A percentile compares a stretch with the other conserved stretches of the same genome.
phyloP scores from a whole-genome alignment of 768 basidiomycete species.

The Pleurotus djamor region DNA sequence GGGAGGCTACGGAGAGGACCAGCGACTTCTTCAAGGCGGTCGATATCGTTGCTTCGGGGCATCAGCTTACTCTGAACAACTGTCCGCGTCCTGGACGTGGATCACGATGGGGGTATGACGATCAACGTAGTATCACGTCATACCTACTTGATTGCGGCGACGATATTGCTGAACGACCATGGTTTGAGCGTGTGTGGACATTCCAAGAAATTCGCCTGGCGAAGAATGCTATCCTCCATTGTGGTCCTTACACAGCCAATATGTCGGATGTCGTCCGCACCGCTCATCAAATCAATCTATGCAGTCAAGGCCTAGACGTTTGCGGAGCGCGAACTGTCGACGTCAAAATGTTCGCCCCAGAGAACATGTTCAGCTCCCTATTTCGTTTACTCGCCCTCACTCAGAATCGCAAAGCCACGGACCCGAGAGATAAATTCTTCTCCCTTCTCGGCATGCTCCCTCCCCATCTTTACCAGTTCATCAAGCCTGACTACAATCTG shows the following conservation, averaged over 20 bases:
- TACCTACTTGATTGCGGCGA: neutral
- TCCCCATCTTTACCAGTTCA: no score
- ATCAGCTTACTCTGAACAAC: neutral
- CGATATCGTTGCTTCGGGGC: neutral
- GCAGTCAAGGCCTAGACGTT: neutral
- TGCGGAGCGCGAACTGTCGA: neutral
- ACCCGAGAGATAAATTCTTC: no score
- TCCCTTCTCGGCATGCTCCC: no score
- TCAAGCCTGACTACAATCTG: no score
- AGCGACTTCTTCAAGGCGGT: neutral
- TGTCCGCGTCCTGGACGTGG: neutral
- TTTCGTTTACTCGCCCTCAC: no score
- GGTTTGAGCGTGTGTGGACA: neutral
- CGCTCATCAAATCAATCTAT: neutral
- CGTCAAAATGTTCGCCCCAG: neutral
- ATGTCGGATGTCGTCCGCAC: neutral
- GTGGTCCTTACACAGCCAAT: neutral
- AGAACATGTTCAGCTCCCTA: neutral
- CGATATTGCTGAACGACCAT: neutral
- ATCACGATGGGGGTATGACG: neutral
- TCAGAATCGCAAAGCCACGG: no score
- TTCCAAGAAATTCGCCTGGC: neutral
- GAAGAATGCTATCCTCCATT: neutral
- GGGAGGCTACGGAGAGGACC: neutral
- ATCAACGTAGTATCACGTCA: neutral